Evolutionary conservation across 495 filamentous ascomycete genomes (phyloP).

Genomic region (Penicillium nucicola): DNA sequence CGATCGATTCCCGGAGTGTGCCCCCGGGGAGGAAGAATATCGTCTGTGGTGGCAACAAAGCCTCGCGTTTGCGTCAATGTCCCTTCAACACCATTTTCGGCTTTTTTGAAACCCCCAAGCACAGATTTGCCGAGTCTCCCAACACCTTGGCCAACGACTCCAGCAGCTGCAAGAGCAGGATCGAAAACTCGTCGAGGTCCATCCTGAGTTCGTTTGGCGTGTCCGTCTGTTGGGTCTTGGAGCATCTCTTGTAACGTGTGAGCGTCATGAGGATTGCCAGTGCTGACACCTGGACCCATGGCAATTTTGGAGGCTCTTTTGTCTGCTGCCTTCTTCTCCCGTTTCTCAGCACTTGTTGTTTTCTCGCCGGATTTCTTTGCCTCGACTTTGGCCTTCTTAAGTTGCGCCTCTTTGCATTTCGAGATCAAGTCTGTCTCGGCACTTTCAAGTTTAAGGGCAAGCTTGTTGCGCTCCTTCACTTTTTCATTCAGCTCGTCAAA

Average conservation of each 20-base stretch:
- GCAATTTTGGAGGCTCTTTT: conserved; percentile 58
- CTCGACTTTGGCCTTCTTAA: conserved; percentile 61
- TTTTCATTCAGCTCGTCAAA: conserved; percentile 86
- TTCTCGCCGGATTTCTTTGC: conserved; percentile 59
- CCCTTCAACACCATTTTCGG: conserved; percentile 38
- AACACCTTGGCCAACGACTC: conserved; percentile 59
- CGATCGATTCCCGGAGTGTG: neutral
- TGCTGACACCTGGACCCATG: conserved; percentile 68
- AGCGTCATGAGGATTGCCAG: conserved; percentile 79
- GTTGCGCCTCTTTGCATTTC: conserved; percentile 71
- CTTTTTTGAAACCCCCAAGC: conserved; percentile 47
- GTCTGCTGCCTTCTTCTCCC: conserved; percentile 42
- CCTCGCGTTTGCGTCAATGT: conserved; percentile 55
- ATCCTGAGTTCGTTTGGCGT: conserved; percentile 27
- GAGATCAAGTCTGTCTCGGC: conserved; percentile 84
- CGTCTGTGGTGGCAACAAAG: conserved; percentile 30
- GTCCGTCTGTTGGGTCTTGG: conserved; percentile 21
- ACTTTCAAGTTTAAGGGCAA: conserved; percentile 71
- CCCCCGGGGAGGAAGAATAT: conserved; percentile 1
- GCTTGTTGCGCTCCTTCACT: conserved; percentile 66
- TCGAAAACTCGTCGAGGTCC: conserved; percentile 23
- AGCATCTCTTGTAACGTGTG: conserved; percentile 70
- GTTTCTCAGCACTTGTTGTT: conserved; percentile 49
- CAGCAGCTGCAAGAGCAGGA: conserved; percentile 41
- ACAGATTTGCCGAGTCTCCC: conserved; percentile 56